Base-by-base conservation (phyloP, 2,329 filamentous ascomycete genomes). In the Cytospora chrysosperma region DNA sequence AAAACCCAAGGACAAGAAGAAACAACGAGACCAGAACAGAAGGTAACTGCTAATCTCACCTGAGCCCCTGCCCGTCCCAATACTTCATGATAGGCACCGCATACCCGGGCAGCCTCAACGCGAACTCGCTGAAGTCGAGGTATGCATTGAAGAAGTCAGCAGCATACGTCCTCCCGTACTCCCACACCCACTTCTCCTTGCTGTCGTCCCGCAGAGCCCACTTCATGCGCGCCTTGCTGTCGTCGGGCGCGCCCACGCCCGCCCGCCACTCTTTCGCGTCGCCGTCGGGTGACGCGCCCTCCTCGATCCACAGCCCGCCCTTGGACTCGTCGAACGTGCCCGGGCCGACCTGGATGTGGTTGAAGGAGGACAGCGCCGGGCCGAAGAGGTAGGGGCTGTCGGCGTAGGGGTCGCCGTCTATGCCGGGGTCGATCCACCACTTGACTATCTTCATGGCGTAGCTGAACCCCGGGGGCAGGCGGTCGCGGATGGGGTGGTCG, bases 381-480 rank as follows among this genome's bases (percentile, higher is more conserved):
- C 94, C 93, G 71, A 95, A 97, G 4, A 98, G 77, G 71, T 93
- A 92, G 0, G 94, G 95, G 69, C 85, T 81, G 71, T 98, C 93
- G 4, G 91, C 90, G 69, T 96, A 93, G 0, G 91, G 88, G 74
- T 99, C 93, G 12, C 93, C 93, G 10, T 97, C 92, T 0, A 99
- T 78, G 0, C 93, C 92, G 0, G 94, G 94, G 72, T 99, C 94
- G 56, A 98, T 89, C 79, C 88, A 91, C 90, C 91, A 96, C 70
- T 91, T 91, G 30, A 96, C 91, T 51, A 97, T 88, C 59, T 87
- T 88, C 76, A 97, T 87, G 0, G 93, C 93, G 12, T 91, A 89
- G 72, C 86, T 87, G 76, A 97, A 96, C 0, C 94, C 93, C 0
- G 92, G 91, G 0, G 95, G 94, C 2, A 99, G 81, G 19, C 88